phyloP scores from a whole-genome alignment of 1,139 yeast genomes.

The Blastobotrys apis region DNA sequence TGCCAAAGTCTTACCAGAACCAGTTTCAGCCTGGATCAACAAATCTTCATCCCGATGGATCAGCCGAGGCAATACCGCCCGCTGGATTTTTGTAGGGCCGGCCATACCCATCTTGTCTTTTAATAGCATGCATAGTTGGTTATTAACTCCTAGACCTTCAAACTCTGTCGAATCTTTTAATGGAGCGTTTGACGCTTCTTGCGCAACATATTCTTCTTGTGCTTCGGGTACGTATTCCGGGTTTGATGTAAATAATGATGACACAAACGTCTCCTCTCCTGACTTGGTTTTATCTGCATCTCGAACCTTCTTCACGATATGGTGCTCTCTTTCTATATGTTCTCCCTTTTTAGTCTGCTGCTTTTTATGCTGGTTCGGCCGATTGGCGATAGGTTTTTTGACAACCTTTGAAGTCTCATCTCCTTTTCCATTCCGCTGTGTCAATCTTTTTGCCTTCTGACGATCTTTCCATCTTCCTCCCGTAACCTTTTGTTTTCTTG shows the following conservation, averaged over 20 bases:
- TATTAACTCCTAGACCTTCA: constrained; percentile 64
- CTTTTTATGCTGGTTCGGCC: background rate
- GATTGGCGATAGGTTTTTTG: background rate
- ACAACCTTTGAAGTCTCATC: background rate
- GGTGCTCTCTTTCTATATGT: constrained; percentile 1
- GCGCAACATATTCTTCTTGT: constrained; percentile 32
- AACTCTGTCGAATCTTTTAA: constrained; percentile 64
- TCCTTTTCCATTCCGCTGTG: constrained; percentile 26
- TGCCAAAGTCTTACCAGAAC: constrained; percentile 90
- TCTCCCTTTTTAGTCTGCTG: constrained; percentile 3
- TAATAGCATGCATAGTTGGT: constrained; percentile 51
- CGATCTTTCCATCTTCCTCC: constrained; percentile 85
- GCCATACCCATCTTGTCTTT: constrained; percentile 53
- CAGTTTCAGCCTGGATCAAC: constrained; percentile 91
- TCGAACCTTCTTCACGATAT: constrained; percentile 4
- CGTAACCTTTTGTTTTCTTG: constrained; percentile 33
- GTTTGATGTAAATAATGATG: constrained; percentile 81
- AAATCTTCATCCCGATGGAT: constrained; percentile 53
- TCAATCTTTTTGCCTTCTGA: constrained; percentile 28
- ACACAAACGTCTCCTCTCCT: constrained; percentile 55
- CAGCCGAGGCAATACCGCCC: constrained; percentile 72
- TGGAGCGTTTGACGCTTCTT: constrained; percentile 82
- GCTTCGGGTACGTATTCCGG: constrained; percentile 24
- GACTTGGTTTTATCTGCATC: constrained; percentile 12
- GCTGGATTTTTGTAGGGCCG: constrained; percentile 83